Conservation (phyloP, 1,284 basidiomycete genomes). For the Stygiomarasmius scandens region DNA sequence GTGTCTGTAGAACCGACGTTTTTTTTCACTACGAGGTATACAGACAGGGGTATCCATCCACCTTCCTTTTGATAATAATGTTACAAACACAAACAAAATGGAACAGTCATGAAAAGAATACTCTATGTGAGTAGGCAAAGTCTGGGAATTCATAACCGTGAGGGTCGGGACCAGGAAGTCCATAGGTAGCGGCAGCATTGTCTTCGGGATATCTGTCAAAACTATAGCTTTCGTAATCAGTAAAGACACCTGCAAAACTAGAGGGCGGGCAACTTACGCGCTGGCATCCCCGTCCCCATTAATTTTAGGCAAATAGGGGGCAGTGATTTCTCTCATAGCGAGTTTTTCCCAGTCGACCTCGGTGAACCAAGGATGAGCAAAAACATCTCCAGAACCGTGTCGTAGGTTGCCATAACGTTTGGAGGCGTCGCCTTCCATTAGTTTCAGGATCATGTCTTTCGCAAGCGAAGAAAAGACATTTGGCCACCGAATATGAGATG, state of each 20-base stretch:
- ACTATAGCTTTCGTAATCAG: conserved; percentile 36
- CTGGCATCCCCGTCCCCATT: conserved; percentile 86
- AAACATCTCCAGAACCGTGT: conserved; percentile 93
- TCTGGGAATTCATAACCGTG: conserved; percentile 64
- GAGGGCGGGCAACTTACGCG: conserved; percentile 63
- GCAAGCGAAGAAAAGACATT: conserved; percentile 76
- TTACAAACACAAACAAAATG: neutral
- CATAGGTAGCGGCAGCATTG: conserved; percentile 61
- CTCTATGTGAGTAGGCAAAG: conserved; percentile 59
- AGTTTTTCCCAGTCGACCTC: conserved; percentile 96
- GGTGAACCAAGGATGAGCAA: conserved; percentile 94
- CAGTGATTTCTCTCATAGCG: conserved; percentile 85
- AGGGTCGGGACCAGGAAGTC: conserved; percentile 54
- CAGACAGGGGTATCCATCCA: neutral
- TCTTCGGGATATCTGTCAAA: conserved; percentile 80
- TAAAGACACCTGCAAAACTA: conserved; percentile 1
- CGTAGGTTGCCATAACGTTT: conserved; percentile 93
- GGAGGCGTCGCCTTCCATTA: conserved; percentile 89
- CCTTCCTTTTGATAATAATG: neutral
- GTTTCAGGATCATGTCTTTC: conserved; percentile 86
- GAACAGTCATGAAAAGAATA: neutral
- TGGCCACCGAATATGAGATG: conserved; percentile 80
- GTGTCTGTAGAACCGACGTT: neutral
- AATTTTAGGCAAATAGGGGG: conserved; percentile 93
- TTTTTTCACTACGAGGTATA: neutral